These are phyloP conservation scores for Ceratobasidium sp. DNA, from an alignment of 1,284 basidiomycete genomes.

Conservation along the genomic window DNA sequence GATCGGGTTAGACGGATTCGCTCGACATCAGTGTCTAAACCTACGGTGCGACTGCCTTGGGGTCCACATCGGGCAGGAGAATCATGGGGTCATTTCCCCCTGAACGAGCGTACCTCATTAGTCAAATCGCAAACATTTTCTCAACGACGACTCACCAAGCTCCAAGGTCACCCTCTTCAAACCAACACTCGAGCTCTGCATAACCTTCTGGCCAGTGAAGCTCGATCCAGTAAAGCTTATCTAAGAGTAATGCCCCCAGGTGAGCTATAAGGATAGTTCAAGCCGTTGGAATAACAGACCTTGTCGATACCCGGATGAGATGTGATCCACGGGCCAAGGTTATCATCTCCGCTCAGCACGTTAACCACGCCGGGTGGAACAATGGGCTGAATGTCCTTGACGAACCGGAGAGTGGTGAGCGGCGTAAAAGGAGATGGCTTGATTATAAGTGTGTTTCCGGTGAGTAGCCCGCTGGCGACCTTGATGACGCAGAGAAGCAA, in stretches of 20 bases:
- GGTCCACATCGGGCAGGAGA: slow-evolving; percentile 61
- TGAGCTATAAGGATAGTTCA: background rate
- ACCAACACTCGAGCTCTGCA: slow-evolving; percentile 64
- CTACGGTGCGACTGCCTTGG: slow-evolving; percentile 72
- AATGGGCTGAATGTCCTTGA: slow-evolving; percentile 61
- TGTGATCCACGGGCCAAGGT: slow-evolving; percentile 87
- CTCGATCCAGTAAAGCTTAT: slow-evolving; percentile 62
- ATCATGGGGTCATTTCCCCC: slow-evolving; percentile 65
- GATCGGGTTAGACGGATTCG: background rate
- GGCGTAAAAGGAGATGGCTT: slow-evolving; percentile 95
- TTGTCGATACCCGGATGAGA: slow-evolving; percentile 86
- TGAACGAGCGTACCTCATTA: slow-evolving; percentile 50
- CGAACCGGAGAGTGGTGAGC: slow-evolving; percentile 79
- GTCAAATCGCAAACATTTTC: slow-evolving; percentile 50
- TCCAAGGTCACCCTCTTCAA: slow-evolving; percentile 84
- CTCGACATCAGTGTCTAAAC: background rate
- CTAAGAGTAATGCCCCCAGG: slow-evolving; percentile 50
- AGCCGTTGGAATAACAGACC: slow-evolving; percentile 47
- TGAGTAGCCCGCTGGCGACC: slow-evolving; percentile 88
- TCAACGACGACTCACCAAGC: slow-evolving; percentile 59
- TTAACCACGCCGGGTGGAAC: slow-evolving; percentile 94
- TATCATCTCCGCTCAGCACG: slow-evolving; percentile 85
- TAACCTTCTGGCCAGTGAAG: slow-evolving; percentile 64
- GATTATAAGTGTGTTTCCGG: slow-evolving; percentile 89
- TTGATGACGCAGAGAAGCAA: slow-evolving; percentile 70